Conservation (phyloP, 2,329 filamentous ascomycete species). For the Phoma herbarum region DNA sequence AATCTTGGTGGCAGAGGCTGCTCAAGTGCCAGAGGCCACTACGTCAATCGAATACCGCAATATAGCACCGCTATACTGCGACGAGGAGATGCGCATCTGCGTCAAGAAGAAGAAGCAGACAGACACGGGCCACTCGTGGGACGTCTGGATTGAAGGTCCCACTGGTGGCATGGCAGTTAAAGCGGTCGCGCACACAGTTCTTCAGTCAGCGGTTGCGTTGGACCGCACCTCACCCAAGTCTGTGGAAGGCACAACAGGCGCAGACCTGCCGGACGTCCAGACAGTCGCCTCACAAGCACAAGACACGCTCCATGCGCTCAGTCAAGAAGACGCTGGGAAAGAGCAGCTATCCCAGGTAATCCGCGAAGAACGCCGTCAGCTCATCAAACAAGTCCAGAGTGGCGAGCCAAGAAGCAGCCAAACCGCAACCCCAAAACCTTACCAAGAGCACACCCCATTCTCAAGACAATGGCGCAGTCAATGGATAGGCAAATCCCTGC, state of each 20-base stretch:
- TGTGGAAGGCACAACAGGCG: neutral
- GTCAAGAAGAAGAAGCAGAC: constrained; percentile 58
- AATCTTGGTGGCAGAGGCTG: neutral
- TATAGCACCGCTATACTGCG: constrained; percentile 79
- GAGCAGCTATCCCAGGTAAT: neutral
- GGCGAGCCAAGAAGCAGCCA: neutral
- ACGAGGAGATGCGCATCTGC: constrained; percentile 75
- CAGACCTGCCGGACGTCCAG: neutral
- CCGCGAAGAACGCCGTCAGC: neutral
- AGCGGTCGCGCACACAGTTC: constrained; percentile 42
- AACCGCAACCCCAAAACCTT: neutral
- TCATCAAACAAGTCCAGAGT: neutral
- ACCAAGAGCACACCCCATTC: too few relatives aligned
- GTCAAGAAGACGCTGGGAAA: neutral
- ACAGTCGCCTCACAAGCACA: constrained; percentile 3
- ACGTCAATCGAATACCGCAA: constrained; percentile 78
- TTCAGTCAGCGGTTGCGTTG: neutral
- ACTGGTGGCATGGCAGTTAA: constrained; percentile 57
- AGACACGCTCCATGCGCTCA: neutral
- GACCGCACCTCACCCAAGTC: neutral
- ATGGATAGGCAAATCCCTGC: neutral
- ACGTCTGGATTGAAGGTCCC: constrained; percentile 54
- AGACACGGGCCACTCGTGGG: constrained; percentile 36
- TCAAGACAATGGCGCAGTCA: neutral
- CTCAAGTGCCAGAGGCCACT: constrained; percentile 52